These are phyloP conservation scores for Rugonectria rugulosa DNA, from an alignment of 2,329 filamentous ascomycete genomes.

Conservation along the genomic window DNA sequence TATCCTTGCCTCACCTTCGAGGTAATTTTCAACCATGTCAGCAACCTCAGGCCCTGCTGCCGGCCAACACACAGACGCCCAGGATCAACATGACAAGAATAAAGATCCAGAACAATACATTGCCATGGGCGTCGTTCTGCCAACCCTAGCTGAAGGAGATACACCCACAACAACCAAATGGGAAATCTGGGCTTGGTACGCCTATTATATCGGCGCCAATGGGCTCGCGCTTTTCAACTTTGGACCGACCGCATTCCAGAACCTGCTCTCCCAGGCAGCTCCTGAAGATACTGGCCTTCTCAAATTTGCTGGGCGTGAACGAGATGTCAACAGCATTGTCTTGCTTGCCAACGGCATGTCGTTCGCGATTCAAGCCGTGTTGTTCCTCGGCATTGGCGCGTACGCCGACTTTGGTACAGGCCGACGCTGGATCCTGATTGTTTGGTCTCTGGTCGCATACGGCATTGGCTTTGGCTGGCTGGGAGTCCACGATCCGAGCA, in stretches of 20 bases:
- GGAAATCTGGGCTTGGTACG: slow-evolving; percentile 40
- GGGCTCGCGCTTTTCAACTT: slow-evolving; percentile 70
- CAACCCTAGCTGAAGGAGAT: no score
- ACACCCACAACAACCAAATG: slow-evolving; percentile 22
- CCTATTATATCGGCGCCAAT: slow-evolving; percentile 73
- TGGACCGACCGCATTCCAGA: slow-evolving; percentile 70
- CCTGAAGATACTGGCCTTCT: slow-evolving; percentile 59
- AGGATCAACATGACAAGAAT: no score
- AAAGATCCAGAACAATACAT: no score
- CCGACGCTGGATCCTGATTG: slow-evolving; percentile 68
- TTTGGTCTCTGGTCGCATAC: slow-evolving; percentile 66
- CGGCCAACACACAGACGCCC: no score
- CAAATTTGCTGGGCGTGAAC: slow-evolving; percentile 61
- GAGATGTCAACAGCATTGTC: slow-evolving; percentile 72
- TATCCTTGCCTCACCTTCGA: no score
- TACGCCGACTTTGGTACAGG: slow-evolving; percentile 72
- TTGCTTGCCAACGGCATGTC: slow-evolving; percentile 71
- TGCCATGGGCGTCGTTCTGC: no score
- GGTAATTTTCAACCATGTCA: no score
- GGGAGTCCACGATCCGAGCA: slow-evolving; percentile 64
- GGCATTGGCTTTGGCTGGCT: slow-evolving; percentile 73
- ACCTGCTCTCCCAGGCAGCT: slow-evolving; percentile 67
- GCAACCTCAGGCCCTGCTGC: no score
- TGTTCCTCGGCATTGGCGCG: slow-evolving; percentile 60
- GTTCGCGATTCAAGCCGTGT: slow-evolving; percentile 70